Evolutionary conservation across 2,329 filamentous ascomycete genomes (phyloP), one percentile per base, ranked within the genome.

Genomic region (Aspergillus sp.): DNA sequence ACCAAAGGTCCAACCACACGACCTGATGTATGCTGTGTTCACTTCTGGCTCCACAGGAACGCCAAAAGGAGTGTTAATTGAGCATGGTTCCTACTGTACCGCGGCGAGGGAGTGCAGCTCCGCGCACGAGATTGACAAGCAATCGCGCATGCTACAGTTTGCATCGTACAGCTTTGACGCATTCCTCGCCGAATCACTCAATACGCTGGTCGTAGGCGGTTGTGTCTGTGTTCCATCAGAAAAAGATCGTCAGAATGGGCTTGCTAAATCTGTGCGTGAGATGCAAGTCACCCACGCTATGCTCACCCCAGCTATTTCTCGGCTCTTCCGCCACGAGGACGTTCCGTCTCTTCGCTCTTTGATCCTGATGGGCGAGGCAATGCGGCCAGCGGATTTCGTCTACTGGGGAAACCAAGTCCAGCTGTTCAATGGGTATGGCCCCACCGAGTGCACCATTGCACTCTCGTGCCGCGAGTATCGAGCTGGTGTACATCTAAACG

Each of bases 31-130:
- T 49, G 26, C 76, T 0, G 70, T 69, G 20, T 77, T 76, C 53
- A 78, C 76, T 0, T 77, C 73, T 0, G 75, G 75, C 0, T 70
- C 68, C 4, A 77, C 74, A 2, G 75, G 76, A 3, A 66, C 56
- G 4, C 75, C 75, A 0, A 78, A 78, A 54, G 75, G 71, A 0
- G 70, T 75, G 6, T 22, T 71, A 3, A 72, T 69, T 49, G 60
- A 60, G 2, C 74, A 78, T 44, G 46, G 53, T 14, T 51, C 50
- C 11, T 56, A 56, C 32, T 8, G 30, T 32, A 45, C 49, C 8
- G 50, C 36, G 17, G 45, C 47, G 6, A 14, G 41, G 5, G 26
- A 40, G 11, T 50, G 83, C 52, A 79, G 74, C 0, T 64, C 71
- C 0, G 74, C 76, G 0, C 66, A 82, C 4, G 70, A 72, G 1